Evolutionary conservation across 208 protist species (phyloP).

Genomic region (Trypanosomatidae sp.): DNA sequence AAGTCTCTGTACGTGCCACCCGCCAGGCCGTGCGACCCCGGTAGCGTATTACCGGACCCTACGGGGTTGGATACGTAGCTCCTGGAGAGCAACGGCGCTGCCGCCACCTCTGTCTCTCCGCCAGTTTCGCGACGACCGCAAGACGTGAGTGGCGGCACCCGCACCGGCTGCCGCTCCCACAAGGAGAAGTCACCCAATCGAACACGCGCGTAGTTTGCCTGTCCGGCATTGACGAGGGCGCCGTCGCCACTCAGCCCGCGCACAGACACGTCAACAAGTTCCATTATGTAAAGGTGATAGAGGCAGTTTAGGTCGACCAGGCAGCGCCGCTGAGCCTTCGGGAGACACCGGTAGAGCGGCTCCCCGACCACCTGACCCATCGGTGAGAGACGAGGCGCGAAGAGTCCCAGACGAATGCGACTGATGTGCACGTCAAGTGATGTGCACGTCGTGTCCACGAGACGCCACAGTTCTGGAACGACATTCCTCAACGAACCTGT

Average conservation of each 20-base stretch:
- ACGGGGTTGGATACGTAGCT: conserved; percentile 7
- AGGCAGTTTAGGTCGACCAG: conserved; percentile 26
- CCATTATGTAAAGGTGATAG: conserved; percentile 36
- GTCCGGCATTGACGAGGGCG: conserved; percentile 1
- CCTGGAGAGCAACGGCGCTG: conserved; percentile 15
- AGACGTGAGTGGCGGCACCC: conserved; percentile 1
- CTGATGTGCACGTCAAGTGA: conserved; percentile 26
- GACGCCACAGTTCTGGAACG: conserved; percentile 18
- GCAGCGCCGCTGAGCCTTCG: conserved; percentile 19
- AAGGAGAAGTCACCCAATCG: conserved; percentile 15
- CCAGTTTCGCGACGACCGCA: conserved; percentile 1
- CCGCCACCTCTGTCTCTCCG: background rate
- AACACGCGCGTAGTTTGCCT: conserved; percentile 12
- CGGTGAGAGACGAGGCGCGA: conserved; percentile 62
- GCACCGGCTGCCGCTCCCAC: conserved; percentile 25
- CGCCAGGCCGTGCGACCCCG: background rate
- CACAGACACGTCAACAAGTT: conserved; percentile 21
- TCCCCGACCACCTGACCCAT: conserved; percentile 52
- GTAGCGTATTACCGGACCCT: background rate
- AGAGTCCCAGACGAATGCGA: conserved; percentile 32
- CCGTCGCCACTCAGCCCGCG: conserved; percentile 17
- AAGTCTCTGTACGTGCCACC: conserved; percentile 9
- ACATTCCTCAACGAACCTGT: background rate
- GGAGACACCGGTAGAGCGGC: conserved; percentile 56
- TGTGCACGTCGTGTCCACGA: conserved; percentile 21